phyloP scores from a whole-genome alignment of 257 asterid species.

The Nicotiana undulata region DNA sequence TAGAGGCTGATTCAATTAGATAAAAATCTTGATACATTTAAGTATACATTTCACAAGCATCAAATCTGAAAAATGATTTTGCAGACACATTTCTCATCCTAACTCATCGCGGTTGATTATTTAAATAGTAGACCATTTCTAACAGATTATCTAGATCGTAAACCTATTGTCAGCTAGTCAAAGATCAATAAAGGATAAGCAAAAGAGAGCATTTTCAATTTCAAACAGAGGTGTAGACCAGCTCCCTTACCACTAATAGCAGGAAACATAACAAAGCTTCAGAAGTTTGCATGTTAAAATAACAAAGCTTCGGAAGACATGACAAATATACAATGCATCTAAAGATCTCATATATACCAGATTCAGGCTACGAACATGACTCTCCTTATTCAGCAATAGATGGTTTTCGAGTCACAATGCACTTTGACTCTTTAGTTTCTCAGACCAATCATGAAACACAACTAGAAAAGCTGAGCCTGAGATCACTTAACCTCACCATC shows the following conservation, averaged over 20 bases:
- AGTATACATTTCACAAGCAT: not conserved
- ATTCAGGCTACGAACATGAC: not conserved
- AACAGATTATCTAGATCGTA: not conserved
- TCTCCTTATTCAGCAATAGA: not conserved
- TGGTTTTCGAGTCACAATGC: not conserved
- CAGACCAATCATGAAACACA: not conserved
- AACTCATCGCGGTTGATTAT: not conserved
- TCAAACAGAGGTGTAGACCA: not conserved
- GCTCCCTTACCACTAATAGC: not conserved
- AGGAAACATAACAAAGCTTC: slow-evolving; percentile 3
- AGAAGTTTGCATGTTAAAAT: not conserved
- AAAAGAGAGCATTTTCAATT: not conserved
- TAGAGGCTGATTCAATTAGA: not conserved
- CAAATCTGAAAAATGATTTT: not conserved
- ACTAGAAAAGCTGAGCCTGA: not conserved
- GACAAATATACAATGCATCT: slow-evolving; percentile 11
- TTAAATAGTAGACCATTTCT: not conserved
- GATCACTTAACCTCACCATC: slow-evolving; percentile 47
- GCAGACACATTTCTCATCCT: not conserved
- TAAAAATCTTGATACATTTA: no score
- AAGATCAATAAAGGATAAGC: not conserved
- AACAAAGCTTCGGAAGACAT: not conserved
- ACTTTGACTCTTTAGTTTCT: not conserved
- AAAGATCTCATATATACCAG: not conserved
- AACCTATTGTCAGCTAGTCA: not conserved